Conservation (phyloP, 2,329 filamentous ascomycete genomes). For the Bimuria novae-zelandiae region DNA sequence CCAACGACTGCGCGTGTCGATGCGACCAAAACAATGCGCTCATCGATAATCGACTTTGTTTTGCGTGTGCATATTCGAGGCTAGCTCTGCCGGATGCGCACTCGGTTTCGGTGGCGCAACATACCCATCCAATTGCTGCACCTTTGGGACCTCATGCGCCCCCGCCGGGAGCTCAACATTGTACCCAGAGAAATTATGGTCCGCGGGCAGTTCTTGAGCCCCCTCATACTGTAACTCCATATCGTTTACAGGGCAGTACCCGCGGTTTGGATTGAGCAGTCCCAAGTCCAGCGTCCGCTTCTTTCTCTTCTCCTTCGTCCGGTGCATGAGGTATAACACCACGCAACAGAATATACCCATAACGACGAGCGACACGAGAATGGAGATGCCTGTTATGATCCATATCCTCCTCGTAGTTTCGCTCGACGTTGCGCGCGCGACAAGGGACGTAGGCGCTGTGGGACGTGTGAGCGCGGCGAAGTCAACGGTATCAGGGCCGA, state of each 20-base stretch:
- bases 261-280: neutral
- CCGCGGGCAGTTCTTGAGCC: slow-evolving; percentile 11
- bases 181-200: neutral
- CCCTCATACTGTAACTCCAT: slow-evolving; percentile 2
- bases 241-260: slow-evolving; percentile 6
- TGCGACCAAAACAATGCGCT: neutral
- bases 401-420: neutral
- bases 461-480: slow-evolving; percentile 6
- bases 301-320: slow-evolving; percentile 8
- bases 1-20: neutral
- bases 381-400: slow-evolving; percentile 4
- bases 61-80: neutral
- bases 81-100: slow-evolving; percentile 9
- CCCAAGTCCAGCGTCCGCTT: neutral
- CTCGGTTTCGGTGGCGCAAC: slow-evolving; percentile 10
- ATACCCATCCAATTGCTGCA: slow-evolving; percentile 8
- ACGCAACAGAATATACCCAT: slow-evolving; percentile 11
- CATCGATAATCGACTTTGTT: neutral
- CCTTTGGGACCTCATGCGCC: neutral
- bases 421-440: neutral
- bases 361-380: neutral
- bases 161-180: slow-evolving; percentile 4
- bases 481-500: neutral
- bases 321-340: slow-evolving; percentile 6
- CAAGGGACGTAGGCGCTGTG: neutral